Percentiles rank a stretch among this genome's conserved stretches.
These are phyloP conservation scores for Stereocaulon alpinum DNA, from an alignment of 495 filamentous ascomycete species.

Conservation along the genomic window DNA sequence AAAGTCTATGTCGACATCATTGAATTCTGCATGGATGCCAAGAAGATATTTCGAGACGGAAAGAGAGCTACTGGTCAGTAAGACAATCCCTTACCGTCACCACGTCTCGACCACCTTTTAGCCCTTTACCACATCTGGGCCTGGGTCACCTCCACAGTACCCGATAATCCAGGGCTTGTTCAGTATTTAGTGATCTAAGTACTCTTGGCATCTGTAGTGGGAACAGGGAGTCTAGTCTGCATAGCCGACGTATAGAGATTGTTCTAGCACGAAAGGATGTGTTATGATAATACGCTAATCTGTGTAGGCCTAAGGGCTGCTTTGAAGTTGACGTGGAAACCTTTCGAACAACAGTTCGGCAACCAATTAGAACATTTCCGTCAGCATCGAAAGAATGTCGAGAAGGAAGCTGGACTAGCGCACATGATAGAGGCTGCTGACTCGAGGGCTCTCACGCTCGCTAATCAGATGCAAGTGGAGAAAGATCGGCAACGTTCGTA, in stretches of 20 bases:
- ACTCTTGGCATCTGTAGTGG: too few relatives aligned
- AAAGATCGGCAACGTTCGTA: conserved; percentile 8
- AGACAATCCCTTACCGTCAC: neutral
- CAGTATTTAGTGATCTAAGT: too few relatives aligned
- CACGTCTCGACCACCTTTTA: too few relatives aligned
- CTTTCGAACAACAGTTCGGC: conserved; percentile 22
- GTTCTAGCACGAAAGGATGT: too few relatives aligned
- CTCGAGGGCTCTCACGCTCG: conserved; percentile 12
- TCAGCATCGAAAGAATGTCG: conserved; percentile 18
- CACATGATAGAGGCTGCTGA: conserved; percentile 23
- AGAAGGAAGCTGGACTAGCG: conserved; percentile 21
- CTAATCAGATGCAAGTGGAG: conserved; percentile 12
- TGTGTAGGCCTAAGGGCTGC: neutral
- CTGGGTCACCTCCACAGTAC: too few relatives aligned
- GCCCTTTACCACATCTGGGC: too few relatives aligned
- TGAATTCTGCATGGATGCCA: conserved; percentile 29
- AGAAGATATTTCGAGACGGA: conserved; percentile 22
- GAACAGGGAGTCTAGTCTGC: too few relatives aligned
- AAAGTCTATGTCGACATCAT: conserved; percentile 33
- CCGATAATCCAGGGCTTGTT: too few relatives aligned
- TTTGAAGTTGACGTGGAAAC: conserved; percentile 19
- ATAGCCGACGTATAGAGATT: too few relatives aligned
- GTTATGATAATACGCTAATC: neutral
- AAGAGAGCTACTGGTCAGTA: neutral
- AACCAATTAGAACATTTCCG: conserved; percentile 15